A percentile compares a stretch with the other conserved stretches of the same genome.
Conservation (phyloP, 2,329 filamentous ascomycete species). For the Microdochium bolleyi region DNA sequence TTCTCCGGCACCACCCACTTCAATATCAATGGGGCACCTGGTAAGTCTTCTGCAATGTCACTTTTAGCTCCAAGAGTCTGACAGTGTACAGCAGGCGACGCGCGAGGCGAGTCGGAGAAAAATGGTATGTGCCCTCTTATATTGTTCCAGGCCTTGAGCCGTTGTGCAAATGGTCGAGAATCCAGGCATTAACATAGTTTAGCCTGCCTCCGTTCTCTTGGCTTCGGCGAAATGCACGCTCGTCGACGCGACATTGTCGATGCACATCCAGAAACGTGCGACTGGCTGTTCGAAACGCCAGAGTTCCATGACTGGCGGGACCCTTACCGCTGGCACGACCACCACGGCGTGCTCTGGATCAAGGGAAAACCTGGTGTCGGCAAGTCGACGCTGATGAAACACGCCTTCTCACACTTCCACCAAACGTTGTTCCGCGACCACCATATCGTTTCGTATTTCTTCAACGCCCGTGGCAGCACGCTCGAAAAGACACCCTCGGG, state of each 20-base stretch:
- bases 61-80: no score
- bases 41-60: no score
- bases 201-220: slow-evolving; percentile 6
- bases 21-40: no score
- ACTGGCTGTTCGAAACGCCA: slow-evolving; percentile 11
- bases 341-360: slow-evolving; percentile 18
- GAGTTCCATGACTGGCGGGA: slow-evolving; percentile 11
- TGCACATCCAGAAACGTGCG: slow-evolving; percentile 8
- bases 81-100: no score
- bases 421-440: slow-evolving; percentile 1
- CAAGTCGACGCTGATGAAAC: slow-evolving; percentile 17
- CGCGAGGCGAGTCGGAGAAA: no score
- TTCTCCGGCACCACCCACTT: no score
- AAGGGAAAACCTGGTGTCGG: slow-evolving; percentile 18
- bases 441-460: slow-evolving; percentile 10
- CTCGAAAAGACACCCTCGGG: slow-evolving; percentile 12
- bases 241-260: slow-evolving; percentile 7
- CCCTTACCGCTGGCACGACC: neutral
- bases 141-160: no score
- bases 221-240: slow-evolving; percentile 8
- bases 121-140: no score
- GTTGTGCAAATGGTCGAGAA: no score
- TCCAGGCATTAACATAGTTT: no score
- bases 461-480: slow-evolving; percentile 9
- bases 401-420: slow-evolving; percentile 4